phyloP scores from a whole-genome alignment of 148 eudicot species.

The Rhododendron molle region DNA sequence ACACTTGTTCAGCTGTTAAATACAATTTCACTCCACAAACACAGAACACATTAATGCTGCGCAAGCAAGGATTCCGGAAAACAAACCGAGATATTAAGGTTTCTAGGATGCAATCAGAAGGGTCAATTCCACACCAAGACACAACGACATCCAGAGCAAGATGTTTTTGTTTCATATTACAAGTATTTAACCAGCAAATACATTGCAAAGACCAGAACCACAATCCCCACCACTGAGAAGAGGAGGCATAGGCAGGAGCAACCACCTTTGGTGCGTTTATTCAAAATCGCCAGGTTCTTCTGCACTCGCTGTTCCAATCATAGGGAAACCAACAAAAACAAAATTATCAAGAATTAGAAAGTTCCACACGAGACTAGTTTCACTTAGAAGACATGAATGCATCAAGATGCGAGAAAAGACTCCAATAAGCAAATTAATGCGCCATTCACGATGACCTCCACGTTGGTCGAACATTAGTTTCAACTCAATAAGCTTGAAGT shows the following conservation, averaged over 20 bases:
- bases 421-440: background rate
- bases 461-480: background rate
- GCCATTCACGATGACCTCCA: background rate
- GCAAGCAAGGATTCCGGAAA: background rate
- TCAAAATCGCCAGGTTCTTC: conserved; percentile 57
- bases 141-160: background rate
- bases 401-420: background rate
- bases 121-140: conserved; percentile 5
- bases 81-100: background rate
- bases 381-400: background rate
- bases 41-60: background rate
- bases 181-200: conserved; percentile 65
- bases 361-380: background rate
- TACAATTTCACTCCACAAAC: background rate
- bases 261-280: conserved; percentile 63
- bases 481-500: background rate
- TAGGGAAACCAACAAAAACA: background rate
- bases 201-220: conserved; percentile 42
- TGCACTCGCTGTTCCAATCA: conserved; percentile 65
- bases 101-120: background rate
- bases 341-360: background rate
- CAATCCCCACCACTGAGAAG: conserved; percentile 54
- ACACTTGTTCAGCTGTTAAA: background rate
- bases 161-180: conserved; percentile 17
- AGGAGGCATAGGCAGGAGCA: conserved; percentile 66